These are phyloP conservation scores for Thalassiosira ordinaria DNA, from an alignment of 352 stramenopile genomes.

Conservation along the genomic window DNA sequence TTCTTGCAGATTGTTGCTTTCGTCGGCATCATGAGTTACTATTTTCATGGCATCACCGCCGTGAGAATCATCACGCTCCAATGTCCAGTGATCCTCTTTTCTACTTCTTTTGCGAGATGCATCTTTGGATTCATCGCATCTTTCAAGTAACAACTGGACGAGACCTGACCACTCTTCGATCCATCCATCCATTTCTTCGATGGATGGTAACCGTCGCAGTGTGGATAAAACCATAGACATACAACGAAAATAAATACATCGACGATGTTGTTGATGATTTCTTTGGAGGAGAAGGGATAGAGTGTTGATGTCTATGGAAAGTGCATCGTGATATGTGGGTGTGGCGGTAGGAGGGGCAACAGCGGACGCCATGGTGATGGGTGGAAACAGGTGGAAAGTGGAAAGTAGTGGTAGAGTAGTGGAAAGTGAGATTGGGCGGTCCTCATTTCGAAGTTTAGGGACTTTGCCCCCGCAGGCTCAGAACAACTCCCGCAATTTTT, in stretches of 20 bases:
- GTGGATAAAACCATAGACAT: constrained; percentile 27
- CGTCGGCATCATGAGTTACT: neutral
- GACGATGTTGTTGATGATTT: constrained; percentile 32
- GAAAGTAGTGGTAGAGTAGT: no score
- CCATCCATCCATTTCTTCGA: constrained; percentile 14
- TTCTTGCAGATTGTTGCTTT: constrained; percentile 5
- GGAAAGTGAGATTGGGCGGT: no score
- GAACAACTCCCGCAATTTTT: no score
- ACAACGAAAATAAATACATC: constrained; percentile 43
- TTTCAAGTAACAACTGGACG: neutral
- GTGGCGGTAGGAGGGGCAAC: neutral
- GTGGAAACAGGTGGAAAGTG: no score
- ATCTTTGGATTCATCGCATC: no score
- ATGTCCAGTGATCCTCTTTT: constrained; percentile 32
- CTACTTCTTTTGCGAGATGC: neutral
- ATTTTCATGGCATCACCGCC: constrained; percentile 6
- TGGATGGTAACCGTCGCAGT: constrained; percentile 14
- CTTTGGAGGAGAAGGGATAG: constrained; percentile 41
- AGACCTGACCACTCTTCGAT: constrained; percentile 1
- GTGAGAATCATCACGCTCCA: constrained; percentile 15
- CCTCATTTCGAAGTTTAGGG: no score
- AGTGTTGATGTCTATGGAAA: constrained; percentile 27
- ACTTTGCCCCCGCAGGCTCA: no score
- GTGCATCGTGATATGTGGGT: constrained; percentile 17
- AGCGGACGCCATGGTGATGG: constrained; percentile 10